Evolutionary conservation across 345 rosid genomes (phyloP), one percentile per base, ranked within the genome.

Genomic region (Mangifera indica): DNA sequence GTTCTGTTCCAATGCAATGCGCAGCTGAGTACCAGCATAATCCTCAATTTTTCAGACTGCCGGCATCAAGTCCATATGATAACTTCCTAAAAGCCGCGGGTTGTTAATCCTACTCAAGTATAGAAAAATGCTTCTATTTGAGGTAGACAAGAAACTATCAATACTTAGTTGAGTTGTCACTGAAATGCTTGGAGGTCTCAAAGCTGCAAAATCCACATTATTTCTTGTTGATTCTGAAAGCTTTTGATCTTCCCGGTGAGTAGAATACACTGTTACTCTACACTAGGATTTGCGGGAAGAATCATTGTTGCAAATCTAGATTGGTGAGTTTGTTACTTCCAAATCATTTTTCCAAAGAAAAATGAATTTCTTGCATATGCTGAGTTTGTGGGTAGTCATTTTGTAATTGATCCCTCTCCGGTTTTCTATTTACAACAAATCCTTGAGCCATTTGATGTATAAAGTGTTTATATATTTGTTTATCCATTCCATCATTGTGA

Each of bases 11-110:
- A 21, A 44, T 67, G 76, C 78, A 57, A 25, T 84, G 91, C 71
- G 76, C 82, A 17, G 69, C 80, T 0, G 89, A 81, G 74, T 80
- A 64, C 72, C 87, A 86, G 65, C 77, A 79, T 21, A 80, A 81
- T 63, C 81, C 81, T 3, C 76, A 74, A 76, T 45, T 59, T 62
- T 82, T 86, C 79, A 77, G 74, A 66, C 76, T 90, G 61, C 96
- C 96, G 0, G 83, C 89, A 12, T 81, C 89, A 26, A 85, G 87
- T 70, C 96, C 96, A 18, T 90, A 72, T 6, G 96, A 90, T 69
- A 79, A 88, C 80, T 88, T 90, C 56, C 80, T 90, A 59, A 90
- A 88, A 85, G 92, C 96, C 53, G 92, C 96, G n/a, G 96, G 96
- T 13, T 86, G 89, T 77, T 90, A 83, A 87, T 71, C 54, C 5